Percentiles rank a stretch among this genome's conserved stretches.
phyloP scores from a whole-genome alignment of 2,329 filamentous ascomycete species.

The Neofusicoccum parvum region DNA sequence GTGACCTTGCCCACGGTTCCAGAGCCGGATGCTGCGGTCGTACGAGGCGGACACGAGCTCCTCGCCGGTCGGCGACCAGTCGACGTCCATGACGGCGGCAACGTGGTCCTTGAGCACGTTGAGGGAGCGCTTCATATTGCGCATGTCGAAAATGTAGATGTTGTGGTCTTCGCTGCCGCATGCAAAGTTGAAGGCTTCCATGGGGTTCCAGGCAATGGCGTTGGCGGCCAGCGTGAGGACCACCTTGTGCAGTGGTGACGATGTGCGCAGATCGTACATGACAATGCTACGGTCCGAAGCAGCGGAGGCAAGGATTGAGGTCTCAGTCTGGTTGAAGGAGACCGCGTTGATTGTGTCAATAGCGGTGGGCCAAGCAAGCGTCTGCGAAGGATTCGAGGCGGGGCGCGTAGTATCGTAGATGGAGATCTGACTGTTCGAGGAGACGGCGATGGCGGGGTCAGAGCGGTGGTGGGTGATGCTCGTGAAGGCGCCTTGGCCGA shows the following conservation, averaged over 20 bases:
- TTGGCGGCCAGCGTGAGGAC: slow-evolving; percentile 83
- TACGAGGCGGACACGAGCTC: slow-evolving; percentile 90
- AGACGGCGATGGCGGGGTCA: slow-evolving; percentile 74
- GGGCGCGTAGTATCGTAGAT: slow-evolving; percentile 86
- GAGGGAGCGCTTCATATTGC: slow-evolving; percentile 81
- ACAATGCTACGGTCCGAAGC: slow-evolving; percentile 83
- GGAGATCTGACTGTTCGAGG: slow-evolving; percentile 72
- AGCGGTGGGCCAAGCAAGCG: slow-evolving; percentile 82
- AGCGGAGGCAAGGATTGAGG: slow-evolving; percentile 82
- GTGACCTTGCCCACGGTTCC: slow-evolving; percentile 78
- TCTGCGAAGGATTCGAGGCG: slow-evolving; percentile 75
- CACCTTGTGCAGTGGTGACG: slow-evolving; percentile 77
- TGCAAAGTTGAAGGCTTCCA: slow-evolving; percentile 95
- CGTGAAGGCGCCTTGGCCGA: slow-evolving; percentile 81
- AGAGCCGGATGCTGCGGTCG: slow-evolving; percentile 84
- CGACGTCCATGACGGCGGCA: slow-evolving; percentile 91
- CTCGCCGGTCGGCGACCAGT: slow-evolving; percentile 92
- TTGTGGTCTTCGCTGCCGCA: slow-evolving; percentile 95
- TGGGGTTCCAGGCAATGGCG: slow-evolving; percentile 87
- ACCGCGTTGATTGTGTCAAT: slow-evolving; percentile 89
- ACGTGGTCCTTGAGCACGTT: slow-evolving; percentile 92
- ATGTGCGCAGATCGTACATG: slow-evolving; percentile 89
- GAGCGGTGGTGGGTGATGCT: slow-evolving; percentile 80
- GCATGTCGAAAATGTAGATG: slow-evolving; percentile 89
- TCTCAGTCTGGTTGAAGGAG: slow-evolving; percentile 88